Evolutionary conservation across 129 eudicot genomes (phyloP), one percentile per base, ranked within the genome.

Genomic region (Arctium lappa): DNA sequence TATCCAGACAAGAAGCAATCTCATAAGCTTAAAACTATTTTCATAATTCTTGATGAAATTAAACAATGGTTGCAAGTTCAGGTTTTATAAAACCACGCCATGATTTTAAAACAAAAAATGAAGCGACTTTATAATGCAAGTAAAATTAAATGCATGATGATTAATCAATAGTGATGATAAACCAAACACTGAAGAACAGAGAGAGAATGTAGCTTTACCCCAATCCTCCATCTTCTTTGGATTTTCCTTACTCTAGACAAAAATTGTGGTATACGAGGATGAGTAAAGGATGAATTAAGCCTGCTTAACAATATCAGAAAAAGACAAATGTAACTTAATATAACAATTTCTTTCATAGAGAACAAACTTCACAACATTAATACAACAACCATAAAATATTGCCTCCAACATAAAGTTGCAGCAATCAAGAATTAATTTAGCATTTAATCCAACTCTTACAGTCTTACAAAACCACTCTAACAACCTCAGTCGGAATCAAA

Each of bases 151-250:
- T 11, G 12, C 85, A 85, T 11, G 73, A 36, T 11, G 3, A 50
- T 30, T 74, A 48, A 73, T 75, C 29, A 48, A 73, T 6, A 44
- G 6, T 33, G 16, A 42, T 0, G 9, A 33, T 11, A 18, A 33
- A 22, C 9, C 46, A 30, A 6, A 69, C 11, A 53, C 65, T 16
- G 42, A 62, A 42, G 18, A 60, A 29, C 44, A 56, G n/a, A 36
- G 18, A 31, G 4, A 72, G 31, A 46, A 42, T 27, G 69, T 10
- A 73, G 18, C 5, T 72, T 46, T 88, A 92, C 97, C 97, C 97
- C 97, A 92, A 73, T 90, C 97, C 73, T 88, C 97, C 97, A 92
- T 92, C 75, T 31, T 76, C 69, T 81, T 72, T 50, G 37, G 15
- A 33, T 56, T 40, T 72, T 63, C 68, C 16, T 69, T 69, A 68